Percentiles rank a stretch among this genome's conserved stretches.
Evolutionary conservation across 1,139 yeast species (phyloP).

Genomic region (Yamadazyma blattariae): DNA sequence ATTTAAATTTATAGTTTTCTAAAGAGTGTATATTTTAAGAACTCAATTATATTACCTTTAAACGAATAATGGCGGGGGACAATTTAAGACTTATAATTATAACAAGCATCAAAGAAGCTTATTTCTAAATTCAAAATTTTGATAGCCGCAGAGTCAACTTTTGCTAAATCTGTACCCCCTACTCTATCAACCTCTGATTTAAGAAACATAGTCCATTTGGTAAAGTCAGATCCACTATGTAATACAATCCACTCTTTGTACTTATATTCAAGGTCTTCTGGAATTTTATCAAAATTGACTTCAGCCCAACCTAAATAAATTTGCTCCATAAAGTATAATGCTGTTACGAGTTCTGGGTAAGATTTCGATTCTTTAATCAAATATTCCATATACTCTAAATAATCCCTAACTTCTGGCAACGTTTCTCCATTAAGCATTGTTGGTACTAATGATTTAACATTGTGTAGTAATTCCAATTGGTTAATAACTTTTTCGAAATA

Average conservation of each 20-base stretch:
- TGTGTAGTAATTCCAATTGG: constrained; percentile 20
- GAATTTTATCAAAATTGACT: constrained; percentile 19
- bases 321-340: constrained; percentile 46
- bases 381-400: constrained; percentile 32
- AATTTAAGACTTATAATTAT: constrained; percentile 13
- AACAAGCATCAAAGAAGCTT: constrained; percentile 48
- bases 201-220: constrained; percentile 46
- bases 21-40: no score
- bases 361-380: constrained; percentile 26
- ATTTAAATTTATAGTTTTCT: no score
- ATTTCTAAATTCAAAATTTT: constrained; percentile 37
- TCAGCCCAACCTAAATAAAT: constrained; percentile 55
- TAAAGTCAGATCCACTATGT: constrained; percentile 47
- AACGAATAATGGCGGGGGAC: no score
- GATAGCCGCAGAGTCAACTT: constrained; percentile 30
- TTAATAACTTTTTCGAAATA: constrained; percentile 39
- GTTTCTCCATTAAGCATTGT: constrained; percentile 17
- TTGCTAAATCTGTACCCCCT: constrained; percentile 14
- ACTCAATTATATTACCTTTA: no score
- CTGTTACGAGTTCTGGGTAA: constrained; percentile 45
- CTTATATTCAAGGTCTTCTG: constrained; percentile 37
- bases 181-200: constrained; percentile 42
- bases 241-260: constrained; percentile 50
- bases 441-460: constrained; percentile 19
- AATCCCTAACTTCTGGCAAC: constrained; percentile 34